Conservation (phyloP, 208 protist genomes). For the Sergeia podlipaevii region DNA sequence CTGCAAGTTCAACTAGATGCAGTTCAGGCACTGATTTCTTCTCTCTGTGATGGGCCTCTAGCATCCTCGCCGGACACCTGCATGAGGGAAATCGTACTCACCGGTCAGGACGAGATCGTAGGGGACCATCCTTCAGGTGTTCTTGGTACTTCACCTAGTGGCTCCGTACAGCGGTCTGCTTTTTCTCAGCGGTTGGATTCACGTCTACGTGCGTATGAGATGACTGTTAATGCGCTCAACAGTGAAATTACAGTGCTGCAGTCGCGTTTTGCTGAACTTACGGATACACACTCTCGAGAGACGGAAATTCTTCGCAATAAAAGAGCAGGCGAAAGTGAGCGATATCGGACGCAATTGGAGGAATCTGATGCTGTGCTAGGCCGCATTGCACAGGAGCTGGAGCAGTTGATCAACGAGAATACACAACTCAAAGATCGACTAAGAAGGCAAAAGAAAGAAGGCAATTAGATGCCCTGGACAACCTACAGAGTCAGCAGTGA, state of each 20-base stretch:
- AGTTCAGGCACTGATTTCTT: no score
- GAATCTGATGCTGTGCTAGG: conserved; percentile 60
- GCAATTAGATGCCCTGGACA: no score
- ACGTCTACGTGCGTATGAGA: conserved; percentile 34
- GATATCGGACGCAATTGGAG: conserved; percentile 20
- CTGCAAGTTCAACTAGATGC: no score
- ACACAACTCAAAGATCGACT: conserved; percentile 44
- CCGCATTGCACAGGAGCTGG: conserved; percentile 52
- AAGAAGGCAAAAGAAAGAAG: neutral
- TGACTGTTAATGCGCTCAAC: conserved; percentile 50
- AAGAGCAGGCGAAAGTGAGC: neutral
- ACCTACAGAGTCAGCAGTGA: no score
- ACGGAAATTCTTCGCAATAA: conserved; percentile 12
- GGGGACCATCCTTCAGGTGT: no score
- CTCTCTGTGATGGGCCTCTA: no score
- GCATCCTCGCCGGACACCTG: no score
- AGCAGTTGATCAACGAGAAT: conserved; percentile 65
- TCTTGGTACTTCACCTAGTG: no score
- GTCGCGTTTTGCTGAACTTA: conserved; percentile 10
- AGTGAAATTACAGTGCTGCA: conserved; percentile 41
- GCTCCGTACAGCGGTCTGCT: no score
- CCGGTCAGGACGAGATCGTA: no score
- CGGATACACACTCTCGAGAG: conserved; percentile 15
- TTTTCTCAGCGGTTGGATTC: conserved; percentile 17
- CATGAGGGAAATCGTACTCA: no score